A percentile compares a stretch with the other conserved stretches of the same genome.
Conservation (phyloP, 78 protist species). For the Dictyostelium purpureum region DNA sequence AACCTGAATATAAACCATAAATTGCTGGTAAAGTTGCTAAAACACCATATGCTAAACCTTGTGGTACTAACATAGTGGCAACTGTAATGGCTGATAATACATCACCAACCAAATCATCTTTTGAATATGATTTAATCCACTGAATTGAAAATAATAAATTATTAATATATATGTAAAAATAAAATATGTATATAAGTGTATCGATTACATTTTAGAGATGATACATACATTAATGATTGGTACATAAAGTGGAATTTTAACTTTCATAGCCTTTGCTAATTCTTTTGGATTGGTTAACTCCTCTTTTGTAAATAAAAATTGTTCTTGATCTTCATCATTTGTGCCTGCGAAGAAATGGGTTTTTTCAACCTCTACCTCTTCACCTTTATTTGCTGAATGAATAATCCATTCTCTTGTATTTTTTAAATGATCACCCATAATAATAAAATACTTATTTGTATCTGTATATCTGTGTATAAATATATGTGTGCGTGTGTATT, state of each 20-base stretch:
- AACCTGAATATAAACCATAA: conserved; percentile 87
- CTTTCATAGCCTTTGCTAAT: conserved; percentile 29
- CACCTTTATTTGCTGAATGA: background rate
- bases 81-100: conserved; percentile 84
- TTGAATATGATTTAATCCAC: conserved; percentile 63
- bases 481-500: conserved; percentile 9
- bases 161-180: too few species aligned
- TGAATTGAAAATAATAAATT: background rate
- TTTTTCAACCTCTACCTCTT: background rate
- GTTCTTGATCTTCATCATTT: conserved; percentile 16
- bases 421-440: conserved; percentile 55
- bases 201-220: background rate
- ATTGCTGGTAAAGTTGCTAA: conserved; percentile 85
- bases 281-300: conserved; percentile 55
- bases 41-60: conserved; percentile 87
- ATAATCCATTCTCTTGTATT: conserved; percentile 69
- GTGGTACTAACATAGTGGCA: conserved; percentile 84
- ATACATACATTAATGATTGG: conserved; percentile 52
- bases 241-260: conserved; percentile 43
- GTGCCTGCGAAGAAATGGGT: background rate
- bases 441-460: too few species aligned
- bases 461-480: background rate
- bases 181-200: too few species aligned
- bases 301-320: conserved; percentile 28
- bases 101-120: conserved; percentile 79